Percentiles rank a stretch among this genome's conserved stretches.
These are phyloP conservation scores for Tetrahymena elliotti DNA, from an alignment of 73 alveolate species.

Conservation along the genomic window DNA sequence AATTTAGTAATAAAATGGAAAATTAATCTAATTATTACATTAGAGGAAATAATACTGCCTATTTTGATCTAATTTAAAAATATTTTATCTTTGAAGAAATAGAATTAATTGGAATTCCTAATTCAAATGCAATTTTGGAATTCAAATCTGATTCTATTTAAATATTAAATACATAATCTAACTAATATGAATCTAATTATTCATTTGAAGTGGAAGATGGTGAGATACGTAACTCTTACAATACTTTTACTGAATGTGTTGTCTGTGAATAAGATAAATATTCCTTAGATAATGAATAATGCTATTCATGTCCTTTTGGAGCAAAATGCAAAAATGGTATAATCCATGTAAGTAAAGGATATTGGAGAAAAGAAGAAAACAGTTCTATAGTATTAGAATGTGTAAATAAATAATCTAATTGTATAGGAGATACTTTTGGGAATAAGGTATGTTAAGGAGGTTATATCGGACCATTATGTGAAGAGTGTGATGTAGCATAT, in stretches of 20 bases:
- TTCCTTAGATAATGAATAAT: neutral
- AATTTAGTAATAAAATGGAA: neutral
- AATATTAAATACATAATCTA: neutral
- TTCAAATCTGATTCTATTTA: neutral
- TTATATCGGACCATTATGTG: slow-evolving; percentile 28
- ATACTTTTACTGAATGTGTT: neutral
- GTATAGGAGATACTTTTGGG: slow-evolving; percentile 24
- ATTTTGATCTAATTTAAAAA: neutral
- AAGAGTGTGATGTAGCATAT: slow-evolving; percentile 7
- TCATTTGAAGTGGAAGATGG: neutral
- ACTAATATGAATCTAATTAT: neutral
- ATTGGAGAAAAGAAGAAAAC: slow-evolving; percentile 40
- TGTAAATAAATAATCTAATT: neutral
- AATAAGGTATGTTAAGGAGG: slow-evolving; percentile 4
- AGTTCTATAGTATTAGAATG: slow-evolving; percentile 28
- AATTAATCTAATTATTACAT: neutral
- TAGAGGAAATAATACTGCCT: neutral
- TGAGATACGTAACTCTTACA: neutral
- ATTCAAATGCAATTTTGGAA: neutral
- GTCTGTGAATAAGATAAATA: slow-evolving; percentile 17
- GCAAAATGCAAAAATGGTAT: slow-evolving; percentile 34
- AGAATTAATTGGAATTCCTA: neutral
- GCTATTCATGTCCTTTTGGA: slow-evolving; percentile 18
- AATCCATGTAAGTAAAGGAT: slow-evolving; percentile 18
- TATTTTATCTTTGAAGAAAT: neutral